phyloP scores from a whole-genome alignment of 345 rosid species.

The Populus davidiana region DNA sequence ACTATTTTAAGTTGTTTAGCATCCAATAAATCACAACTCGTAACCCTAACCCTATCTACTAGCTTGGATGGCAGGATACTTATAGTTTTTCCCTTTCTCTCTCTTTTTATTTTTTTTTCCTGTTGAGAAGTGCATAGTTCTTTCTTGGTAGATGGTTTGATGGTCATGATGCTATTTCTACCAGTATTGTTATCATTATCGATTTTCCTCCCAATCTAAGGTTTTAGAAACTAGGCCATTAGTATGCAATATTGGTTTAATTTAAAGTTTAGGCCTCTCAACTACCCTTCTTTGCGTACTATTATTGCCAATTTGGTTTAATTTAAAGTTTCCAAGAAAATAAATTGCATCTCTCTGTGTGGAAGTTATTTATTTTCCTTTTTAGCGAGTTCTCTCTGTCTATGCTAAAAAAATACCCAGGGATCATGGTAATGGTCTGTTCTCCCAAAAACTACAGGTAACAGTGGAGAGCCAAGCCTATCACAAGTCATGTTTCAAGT shows the following conservation, averaged over 20 bases:
- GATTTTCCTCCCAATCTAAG: background rate
- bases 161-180: background rate
- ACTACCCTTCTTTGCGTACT: background rate
- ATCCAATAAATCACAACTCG: background rate
- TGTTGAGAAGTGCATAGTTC: background rate
- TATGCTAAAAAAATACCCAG: background rate
- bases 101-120: background rate
- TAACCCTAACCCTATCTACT: background rate
- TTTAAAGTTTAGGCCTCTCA: background rate
- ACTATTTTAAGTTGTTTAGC: background rate
- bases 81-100: background rate
- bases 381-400: background rate
- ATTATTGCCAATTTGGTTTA: background rate
- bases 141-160: background rate
- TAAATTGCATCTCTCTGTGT: background rate
- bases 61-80: background rate
- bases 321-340: background rate
- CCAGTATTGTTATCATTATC: background rate
- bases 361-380: background rate
- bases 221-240: background rate
- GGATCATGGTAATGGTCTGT: background rate
- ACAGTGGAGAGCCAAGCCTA: conserved; percentile 84
- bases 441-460: conserved; percentile 42
- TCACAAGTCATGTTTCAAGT: conserved; percentile 93
- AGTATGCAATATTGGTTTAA: background rate